phyloP scores from a whole-genome alignment of 1,139 yeast species.

The Scheffersomyces insectosa region DNA sequence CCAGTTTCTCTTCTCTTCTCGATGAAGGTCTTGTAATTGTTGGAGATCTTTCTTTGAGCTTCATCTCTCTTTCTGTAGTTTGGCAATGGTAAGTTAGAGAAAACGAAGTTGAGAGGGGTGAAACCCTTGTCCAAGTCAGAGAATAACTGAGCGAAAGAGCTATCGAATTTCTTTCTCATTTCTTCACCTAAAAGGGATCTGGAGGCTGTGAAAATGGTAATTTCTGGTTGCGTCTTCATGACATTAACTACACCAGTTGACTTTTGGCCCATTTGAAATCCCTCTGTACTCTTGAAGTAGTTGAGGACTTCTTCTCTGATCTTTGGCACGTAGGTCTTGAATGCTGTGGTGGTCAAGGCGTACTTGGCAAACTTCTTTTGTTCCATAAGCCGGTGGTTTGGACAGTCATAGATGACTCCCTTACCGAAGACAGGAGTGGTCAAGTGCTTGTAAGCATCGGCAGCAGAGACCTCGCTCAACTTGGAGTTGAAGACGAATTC shows the following conservation, averaged over 20 bases:
- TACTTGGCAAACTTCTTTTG: conserved; percentile 95
- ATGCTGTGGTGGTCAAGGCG: conserved; percentile 84
- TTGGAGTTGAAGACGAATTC: conserved; percentile 94
- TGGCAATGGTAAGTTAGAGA: conserved; percentile 91
- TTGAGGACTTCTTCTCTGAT: conserved; percentile 74
- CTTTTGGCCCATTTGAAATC: conserved; percentile 40
- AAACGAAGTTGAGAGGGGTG: conserved; percentile 93
- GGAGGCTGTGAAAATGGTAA: conserved; percentile 95
- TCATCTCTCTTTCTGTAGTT: conserved; percentile 79
- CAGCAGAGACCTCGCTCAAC: conserved; percentile 88
- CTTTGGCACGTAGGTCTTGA: conserved; percentile 82
- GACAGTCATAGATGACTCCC: conserved; percentile 96
- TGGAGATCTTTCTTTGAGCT: conserved; percentile 81
- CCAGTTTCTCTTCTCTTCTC: conserved; percentile 68
- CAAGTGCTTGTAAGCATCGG: conserved; percentile 90
- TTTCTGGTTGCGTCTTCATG: conserved; percentile 86
- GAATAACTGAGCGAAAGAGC: conserved; percentile 81
- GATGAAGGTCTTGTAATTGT: conserved; percentile 79
- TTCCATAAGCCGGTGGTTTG: conserved; percentile 92
- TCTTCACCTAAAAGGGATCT: conserved; percentile 90
- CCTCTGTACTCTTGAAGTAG: conserved; percentile 55
- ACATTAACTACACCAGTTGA: conserved; percentile 63
- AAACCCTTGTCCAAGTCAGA: conserved; percentile 95
- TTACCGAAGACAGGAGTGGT: conserved; percentile 98
- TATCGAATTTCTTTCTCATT: conserved; percentile 79